Conservation (phyloP, 129 eudicot species). For the Lactuca saligna region DNA sequence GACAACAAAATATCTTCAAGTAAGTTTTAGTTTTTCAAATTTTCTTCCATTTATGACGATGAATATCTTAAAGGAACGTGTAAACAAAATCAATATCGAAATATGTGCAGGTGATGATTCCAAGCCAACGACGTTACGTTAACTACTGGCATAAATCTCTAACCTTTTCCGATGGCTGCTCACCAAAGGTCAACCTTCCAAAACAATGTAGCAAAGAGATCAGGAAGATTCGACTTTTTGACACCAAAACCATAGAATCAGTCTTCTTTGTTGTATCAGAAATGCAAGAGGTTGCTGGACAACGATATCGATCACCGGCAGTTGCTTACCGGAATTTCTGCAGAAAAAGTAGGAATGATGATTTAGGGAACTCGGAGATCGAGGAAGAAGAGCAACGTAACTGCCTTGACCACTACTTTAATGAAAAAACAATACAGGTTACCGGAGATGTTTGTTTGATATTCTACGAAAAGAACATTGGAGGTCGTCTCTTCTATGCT, state of each 20-base stretch:
- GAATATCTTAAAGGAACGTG: too few relatives aligned
- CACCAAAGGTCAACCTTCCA: slow-evolving; percentile 52
- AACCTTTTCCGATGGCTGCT: slow-evolving; percentile 30
- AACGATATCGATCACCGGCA: slow-evolving; percentile 42
- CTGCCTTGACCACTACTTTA: slow-evolving; percentile 45
- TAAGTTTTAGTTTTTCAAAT: slow-evolving; percentile 17
- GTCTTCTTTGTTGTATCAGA: slow-evolving; percentile 56
- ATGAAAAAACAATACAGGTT: slow-evolving; percentile 47
- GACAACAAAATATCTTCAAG: slow-evolving; percentile 66
- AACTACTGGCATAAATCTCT: slow-evolving; percentile 64
- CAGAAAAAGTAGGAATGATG: slow-evolving; percentile 36
- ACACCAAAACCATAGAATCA: slow-evolving; percentile 45
- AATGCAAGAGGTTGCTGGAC: slow-evolving; percentile 52
- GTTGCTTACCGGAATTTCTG: slow-evolving; percentile 51
- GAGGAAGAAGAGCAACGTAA: slow-evolving; percentile 35
- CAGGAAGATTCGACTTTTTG: slow-evolving; percentile 52
- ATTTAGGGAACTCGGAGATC: slow-evolving; percentile 33
- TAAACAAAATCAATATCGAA: background rate
- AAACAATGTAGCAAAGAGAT: slow-evolving; percentile 49
- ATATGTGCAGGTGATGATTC: slow-evolving; percentile 61
- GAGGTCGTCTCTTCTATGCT: slow-evolving; percentile 74
- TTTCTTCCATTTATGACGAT: too few relatives aligned
- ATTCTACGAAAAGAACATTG: slow-evolving; percentile 61
- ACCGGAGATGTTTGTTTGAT: slow-evolving; percentile 66
- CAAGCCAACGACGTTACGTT: slow-evolving; percentile 85